Evolutionary conservation across 768 basidiomycete species (phyloP).

Genomic region (Lactarius deliciosus): DNA sequence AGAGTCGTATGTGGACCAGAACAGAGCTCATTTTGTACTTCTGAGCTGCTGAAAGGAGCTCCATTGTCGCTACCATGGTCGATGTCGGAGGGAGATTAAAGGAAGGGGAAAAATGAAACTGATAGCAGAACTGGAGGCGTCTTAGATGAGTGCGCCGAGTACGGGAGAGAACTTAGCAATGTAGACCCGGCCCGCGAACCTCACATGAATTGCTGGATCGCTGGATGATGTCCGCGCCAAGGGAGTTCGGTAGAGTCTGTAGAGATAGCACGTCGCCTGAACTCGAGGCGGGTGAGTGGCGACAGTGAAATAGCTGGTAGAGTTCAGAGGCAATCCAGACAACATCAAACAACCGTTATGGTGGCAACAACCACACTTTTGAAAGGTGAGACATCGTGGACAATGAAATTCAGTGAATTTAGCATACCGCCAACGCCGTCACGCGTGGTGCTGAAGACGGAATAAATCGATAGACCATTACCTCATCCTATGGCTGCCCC

Average conservation of each 20-base stretch:
- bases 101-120: neutral
- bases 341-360: neutral
- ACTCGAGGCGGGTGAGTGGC: neutral
- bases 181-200: slow-evolving; percentile 47
- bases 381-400: neutral
- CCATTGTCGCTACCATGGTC: neutral
- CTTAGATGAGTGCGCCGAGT: slow-evolving; percentile 34
- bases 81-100: neutral
- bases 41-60: slow-evolving; percentile 17
- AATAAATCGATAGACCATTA: too few relatives aligned
- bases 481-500: too few relatives aligned
- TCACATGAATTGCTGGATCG: slow-evolving; percentile 43
- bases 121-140: neutral
- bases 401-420: too few relatives aligned
- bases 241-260: slow-evolving; percentile 39
- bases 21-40: slow-evolving; percentile 9
- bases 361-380: neutral
- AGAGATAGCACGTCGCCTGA: neutral
- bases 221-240: slow-evolving; percentile 44
- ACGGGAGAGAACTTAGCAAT: slow-evolving; percentile 45
- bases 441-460: too few relatives aligned
- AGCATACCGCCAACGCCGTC: too few relatives aligned
- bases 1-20: slow-evolving; percentile 4
- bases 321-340: neutral
- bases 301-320: neutral